phyloP scores from a whole-genome alignment of 2,329 filamentous ascomycete species.

The Trichophyton verrucosum region DNA sequence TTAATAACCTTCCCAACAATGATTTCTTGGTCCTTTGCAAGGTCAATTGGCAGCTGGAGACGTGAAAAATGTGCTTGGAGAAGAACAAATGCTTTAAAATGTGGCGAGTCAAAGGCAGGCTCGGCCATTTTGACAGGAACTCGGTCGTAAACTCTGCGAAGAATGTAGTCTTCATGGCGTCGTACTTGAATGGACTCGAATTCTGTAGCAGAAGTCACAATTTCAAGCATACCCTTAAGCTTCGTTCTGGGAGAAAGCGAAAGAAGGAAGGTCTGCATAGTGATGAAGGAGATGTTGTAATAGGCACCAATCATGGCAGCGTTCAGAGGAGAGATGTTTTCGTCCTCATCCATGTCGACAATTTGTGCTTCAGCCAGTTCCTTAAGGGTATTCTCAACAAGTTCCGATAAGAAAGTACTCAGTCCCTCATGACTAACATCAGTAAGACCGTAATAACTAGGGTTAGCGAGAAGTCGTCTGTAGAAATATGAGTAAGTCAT shows the following conservation, averaged over 20 bases:
- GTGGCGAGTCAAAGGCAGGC: constrained; percentile 75
- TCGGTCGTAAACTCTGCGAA: constrained; percentile 86
- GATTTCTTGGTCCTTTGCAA: constrained; percentile 88
- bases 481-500: constrained; percentile 98
- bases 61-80: constrained; percentile 94
- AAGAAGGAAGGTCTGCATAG: constrained; percentile 95
- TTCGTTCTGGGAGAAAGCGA: constrained; percentile 82
- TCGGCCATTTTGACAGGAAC: constrained; percentile 92
- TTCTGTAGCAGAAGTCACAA: constrained; percentile 90
- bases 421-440: constrained; percentile 84
- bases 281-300: constrained; percentile 98
- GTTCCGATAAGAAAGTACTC: constrained; percentile 85
- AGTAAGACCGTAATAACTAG: constrained; percentile 85
- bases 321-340: constrained; percentile 77
- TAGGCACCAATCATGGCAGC: constrained; percentile 97
- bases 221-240: constrained; percentile 92
- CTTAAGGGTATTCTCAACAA: constrained; percentile 84
- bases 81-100: constrained; percentile 97
- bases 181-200: constrained; percentile 93
- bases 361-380: constrained; percentile 89
- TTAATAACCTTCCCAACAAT: constrained; percentile 75
- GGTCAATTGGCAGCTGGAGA: constrained; percentile 89
- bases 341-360: constrained; percentile 89
- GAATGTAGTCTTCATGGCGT: constrained; percentile 75
- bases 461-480: constrained; percentile 82